Evolutionary conservation across 2,329 filamentous ascomycete species (phyloP).

Genomic region (Alternaria solani): DNA sequence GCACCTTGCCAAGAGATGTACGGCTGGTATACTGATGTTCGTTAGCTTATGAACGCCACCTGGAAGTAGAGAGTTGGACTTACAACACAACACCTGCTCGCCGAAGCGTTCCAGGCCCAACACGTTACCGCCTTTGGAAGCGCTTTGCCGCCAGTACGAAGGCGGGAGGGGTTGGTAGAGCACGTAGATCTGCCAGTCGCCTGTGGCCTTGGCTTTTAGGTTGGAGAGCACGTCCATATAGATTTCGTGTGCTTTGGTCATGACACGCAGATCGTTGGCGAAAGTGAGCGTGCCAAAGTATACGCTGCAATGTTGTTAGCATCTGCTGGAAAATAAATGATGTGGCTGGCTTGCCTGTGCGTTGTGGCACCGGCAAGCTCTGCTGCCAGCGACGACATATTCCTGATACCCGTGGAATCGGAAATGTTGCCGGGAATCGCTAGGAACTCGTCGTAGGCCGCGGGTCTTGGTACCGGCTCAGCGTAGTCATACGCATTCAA

Average conservation of each 20-base stretch:
- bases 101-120: conserved; percentile 47
- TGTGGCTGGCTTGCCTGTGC: conserved; percentile 17
- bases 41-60: background rate
- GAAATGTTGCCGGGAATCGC: conserved; percentile 35
- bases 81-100: conserved; percentile 26
- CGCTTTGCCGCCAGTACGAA: conserved; percentile 46
- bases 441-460: conserved; percentile 34
- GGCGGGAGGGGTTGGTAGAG: conserved; percentile 53
- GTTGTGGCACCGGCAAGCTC: conserved; percentile 27
- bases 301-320: conserved; percentile 19
- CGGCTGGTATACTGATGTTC: conserved; percentile 23
- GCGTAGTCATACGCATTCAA: conserved; percentile 36
- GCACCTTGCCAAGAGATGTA: conserved; percentile 35
- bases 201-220: conserved; percentile 37
- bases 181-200: conserved; percentile 45
- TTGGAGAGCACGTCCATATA: conserved; percentile 51
- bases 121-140: conserved; percentile 52
- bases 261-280: conserved; percentile 46
- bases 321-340: background rate
- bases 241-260: conserved; percentile 51
- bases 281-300: conserved; percentile 41
- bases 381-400: conserved; percentile 34
- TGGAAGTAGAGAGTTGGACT: background rate
- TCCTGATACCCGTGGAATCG: conserved; percentile 32
- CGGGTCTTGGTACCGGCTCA: conserved; percentile 24